Percentiles rank a stretch among this genome's conserved stretches.
Conservation (phyloP, 108 stramenopile species). For the Skeletonema potamos region DNA sequence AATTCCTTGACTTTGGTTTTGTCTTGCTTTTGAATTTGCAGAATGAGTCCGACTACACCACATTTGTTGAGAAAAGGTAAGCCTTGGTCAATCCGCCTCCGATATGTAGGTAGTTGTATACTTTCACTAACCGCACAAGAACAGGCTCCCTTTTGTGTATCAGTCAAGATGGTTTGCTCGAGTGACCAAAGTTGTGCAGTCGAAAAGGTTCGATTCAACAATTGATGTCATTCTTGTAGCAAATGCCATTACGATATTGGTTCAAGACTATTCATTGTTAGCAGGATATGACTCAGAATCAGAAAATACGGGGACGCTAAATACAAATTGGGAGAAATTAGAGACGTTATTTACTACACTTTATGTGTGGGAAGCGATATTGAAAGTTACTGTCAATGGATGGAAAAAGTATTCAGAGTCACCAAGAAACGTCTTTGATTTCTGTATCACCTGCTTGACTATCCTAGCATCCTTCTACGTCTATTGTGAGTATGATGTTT, state of each 20-base stretch:
- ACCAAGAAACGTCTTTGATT: constrained; percentile 70
- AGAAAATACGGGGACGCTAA: constrained; percentile 8
- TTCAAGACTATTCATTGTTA: constrained; percentile 73
- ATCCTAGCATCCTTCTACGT: constrained; percentile 61
- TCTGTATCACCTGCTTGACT: constrained; percentile 56
- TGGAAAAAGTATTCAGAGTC: constrained; percentile 64
- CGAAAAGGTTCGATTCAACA: constrained; percentile 51
- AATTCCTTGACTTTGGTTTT: constrained; percentile 66
- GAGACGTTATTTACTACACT: constrained; percentile 70
- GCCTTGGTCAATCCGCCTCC: no score
- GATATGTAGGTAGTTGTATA: no score
- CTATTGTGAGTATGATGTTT: constrained; percentile 43
- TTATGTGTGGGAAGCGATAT: constrained; percentile 60
- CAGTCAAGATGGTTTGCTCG: constrained; percentile 37
- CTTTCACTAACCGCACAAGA: no score
- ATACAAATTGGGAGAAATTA: constrained; percentile 60
- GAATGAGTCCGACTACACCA: constrained; percentile 45
- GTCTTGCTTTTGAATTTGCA: constrained; percentile 61
- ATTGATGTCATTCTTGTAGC: constrained; percentile 64
- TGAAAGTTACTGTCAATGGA: constrained; percentile 67
- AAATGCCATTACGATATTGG: constrained; percentile 66
- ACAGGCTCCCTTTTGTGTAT: constrained; percentile 51
- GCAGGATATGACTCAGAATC: neutral
- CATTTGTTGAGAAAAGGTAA: constrained; percentile 65
- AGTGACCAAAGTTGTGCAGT: constrained; percentile 39